Evolutionary conservation across 1,139 yeast genomes (phyloP), one percentile per base, ranked within the genome.

Genomic region (Candida dubliniensis): DNA sequence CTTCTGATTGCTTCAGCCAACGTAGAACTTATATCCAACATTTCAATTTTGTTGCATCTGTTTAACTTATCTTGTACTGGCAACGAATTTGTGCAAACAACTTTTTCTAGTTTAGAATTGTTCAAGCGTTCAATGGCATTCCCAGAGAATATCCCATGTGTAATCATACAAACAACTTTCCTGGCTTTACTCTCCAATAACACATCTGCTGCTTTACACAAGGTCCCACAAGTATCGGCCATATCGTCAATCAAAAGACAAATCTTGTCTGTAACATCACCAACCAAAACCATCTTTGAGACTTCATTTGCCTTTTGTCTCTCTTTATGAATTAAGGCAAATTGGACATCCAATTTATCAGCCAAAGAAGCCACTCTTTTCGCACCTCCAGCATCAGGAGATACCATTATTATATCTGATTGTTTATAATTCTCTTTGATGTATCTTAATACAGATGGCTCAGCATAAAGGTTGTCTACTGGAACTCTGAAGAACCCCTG

Each of bases 381-480:
- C 48, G 99, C 99, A 47, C 99, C 99, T 58, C 99, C 99, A 4
- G 99, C 99, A 71, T 93, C 99, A 2, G 99, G 99, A 1, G 97
- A 89, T 18, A 90, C 89, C 48, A 93, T 86, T 47, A 91, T 89
- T 31, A 95, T 82, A 51, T 89, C 83, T 36, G 79, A 73, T 56
- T 67, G 69, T 49, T 78, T 76, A 47, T 87, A 77, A 53, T 83
- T 77, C 56, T 88, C 96, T 52, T 81, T 81, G 50, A 93, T 89
- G 62, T 89, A 91, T 60, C 93, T 77, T 47, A 91, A 88, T 31
- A 88, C 96, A 56, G 89, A 82, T 44, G 98, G 99, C 66, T 93
- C 98, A 27, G 96, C 97, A 58, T 91, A 93, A 57, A 93, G 72
- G 65, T 93, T 93, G 67, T 93, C 99, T 26, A 93, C 99, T 0